Base-by-base conservation (phyloP, 2,329 filamentous ascomycete genomes). In the Hypoxylon rubiginosum region DNA sequence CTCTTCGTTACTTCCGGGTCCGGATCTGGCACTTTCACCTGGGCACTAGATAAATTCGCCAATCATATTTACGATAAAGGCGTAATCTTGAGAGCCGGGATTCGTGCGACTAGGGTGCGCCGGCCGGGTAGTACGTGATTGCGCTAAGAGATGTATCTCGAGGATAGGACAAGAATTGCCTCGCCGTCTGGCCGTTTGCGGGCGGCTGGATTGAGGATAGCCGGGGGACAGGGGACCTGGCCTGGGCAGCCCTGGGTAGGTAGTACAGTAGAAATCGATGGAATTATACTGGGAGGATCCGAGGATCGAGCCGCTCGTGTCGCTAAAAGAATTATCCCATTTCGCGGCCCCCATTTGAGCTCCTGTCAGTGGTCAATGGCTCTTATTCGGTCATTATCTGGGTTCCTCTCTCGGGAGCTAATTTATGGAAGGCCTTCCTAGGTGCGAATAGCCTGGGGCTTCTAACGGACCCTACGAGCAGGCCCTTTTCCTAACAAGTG, bases 361-460 rank as follows among this genome's bases (percentile, higher is more conserved):
- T 60, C 59, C 65, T 66, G 59, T 62, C 46, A 71, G 50, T 73
- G 61, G 71, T 67, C 69, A 71, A 72, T 73, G 61, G 72, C 71
- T 72, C 63, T 74, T 60, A 68, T 62, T 75, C 73, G 72, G 73
- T 74, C 71, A 75, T 74, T 72, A 73, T 66, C 60, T 64, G 66
- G 65, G 65, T 71, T 66, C 70, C 67, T 71, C 52, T 68, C 59
- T 15, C 56, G 50, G 65, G 58, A 54, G 58, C 65, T 48, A 72
- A 68, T 70, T 67, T 69, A 64, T 71, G 64, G 69, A 67, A 64
- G 68, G 67, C 68, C 70, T 70, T 66, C 69, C 62, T 66, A 64
- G 60, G 32, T 59, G 30, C 49, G 28, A 62, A 56, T 65, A 64
- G 58, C 58, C 51, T 57, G 53, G 51, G 61, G 55, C 34, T 50